Evolutionary conservation across 2,329 filamentous ascomycete genomes (phyloP), one percentile per base, ranked within the genome.

Genomic region (Ceratocystis variospora): DNA sequence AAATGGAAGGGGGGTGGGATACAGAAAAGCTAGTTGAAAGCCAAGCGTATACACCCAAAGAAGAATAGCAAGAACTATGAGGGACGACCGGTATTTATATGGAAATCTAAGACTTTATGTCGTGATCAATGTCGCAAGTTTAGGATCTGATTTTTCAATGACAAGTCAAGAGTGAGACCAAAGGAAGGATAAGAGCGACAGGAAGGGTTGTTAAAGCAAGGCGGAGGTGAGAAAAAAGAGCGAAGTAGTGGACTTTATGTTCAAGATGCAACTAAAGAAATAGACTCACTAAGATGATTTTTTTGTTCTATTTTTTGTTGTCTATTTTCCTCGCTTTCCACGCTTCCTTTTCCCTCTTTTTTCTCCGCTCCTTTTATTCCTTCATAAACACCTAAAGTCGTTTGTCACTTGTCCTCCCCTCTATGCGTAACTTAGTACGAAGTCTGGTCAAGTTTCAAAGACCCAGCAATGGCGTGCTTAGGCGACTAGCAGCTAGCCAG

Each of bases 51-150:
- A 33, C 53, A 57, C 53, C 53, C 10, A 57, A 25, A 8, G 28
- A 33, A 57, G 1, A 25, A 7, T 10, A 25, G 45, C 10, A 5
- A 17, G 55, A 12, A 31, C 31, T 15, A 17, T 15, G 17, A n/a
- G 12, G 28, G 44, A 22, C 61, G 33, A 19, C 25, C 44, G 55
- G 63, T 28, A 22, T 33, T 59, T 59, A 61, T 65, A 57, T 19
- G 17, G 41, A 50, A 62, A 22, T 19, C 17, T 12, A 15, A 28
- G n/a, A 25, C 46, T 33, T 57, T 25, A 67, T 64, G 61, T 46
- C 50, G 65, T 53, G 63, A 67, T 61, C 61, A 62, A 67, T 67
- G 50, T 61, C 41, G 65, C 65, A 67, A 64, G 31, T 28, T 31
- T 8, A 57, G 50, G 22, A 15, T 25, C 25, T 7, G 53, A 22